Conservation (phyloP, 1,284 basidiomycete species). For the Rhodotorula sp. region DNA sequence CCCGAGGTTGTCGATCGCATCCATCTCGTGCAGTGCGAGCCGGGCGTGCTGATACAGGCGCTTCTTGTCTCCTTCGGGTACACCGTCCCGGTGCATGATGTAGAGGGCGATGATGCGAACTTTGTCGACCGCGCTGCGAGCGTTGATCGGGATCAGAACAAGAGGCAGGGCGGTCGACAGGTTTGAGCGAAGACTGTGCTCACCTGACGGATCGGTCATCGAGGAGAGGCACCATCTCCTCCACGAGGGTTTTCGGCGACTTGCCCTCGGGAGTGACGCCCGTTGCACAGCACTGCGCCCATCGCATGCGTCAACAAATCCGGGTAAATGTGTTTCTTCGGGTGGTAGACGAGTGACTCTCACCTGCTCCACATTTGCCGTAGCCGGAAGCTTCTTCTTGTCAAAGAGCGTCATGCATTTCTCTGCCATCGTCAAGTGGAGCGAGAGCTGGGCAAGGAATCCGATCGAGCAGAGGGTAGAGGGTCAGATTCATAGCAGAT, state of each 20-base stretch:
- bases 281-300: constrained; percentile 78
- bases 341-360: constrained; percentile 22
- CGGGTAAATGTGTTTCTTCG: background rate
- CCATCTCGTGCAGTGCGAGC: constrained; percentile 82
- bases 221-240: constrained; percentile 96
- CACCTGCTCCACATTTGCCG: constrained; percentile 92
- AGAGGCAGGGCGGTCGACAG: background rate
- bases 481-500: background rate
- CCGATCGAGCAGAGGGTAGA: too few species aligned
- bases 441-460: constrained; percentile 66
- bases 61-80: constrained; percentile 93
- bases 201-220: constrained; percentile 80
- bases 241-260: constrained; percentile 84
- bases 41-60: constrained; percentile 96
- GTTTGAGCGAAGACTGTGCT: constrained; percentile 43
- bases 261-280: constrained; percentile 85
- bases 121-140: constrained; percentile 76
- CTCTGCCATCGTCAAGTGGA: constrained; percentile 96
- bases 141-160: too few species aligned
- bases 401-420: constrained; percentile 95
- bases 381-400: constrained; percentile 75
- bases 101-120: constrained; percentile 95
- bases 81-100: constrained; percentile 92
- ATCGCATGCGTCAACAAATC: background rate
- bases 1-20: constrained; percentile 83